Conservation (phyloP, 805 yeast genomes). For the Pichia paraexigua region DNA sequence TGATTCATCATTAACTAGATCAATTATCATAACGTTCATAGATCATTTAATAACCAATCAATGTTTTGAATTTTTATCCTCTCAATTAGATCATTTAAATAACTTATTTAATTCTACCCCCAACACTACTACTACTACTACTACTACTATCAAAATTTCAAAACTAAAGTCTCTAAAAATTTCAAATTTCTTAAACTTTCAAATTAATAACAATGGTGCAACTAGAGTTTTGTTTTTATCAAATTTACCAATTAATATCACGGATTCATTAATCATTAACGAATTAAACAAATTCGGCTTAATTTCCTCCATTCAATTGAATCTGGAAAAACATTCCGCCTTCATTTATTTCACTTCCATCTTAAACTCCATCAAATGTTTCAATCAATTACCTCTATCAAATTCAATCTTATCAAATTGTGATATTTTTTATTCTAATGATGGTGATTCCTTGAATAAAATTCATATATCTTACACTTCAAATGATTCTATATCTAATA, state of each 20-base stretch:
- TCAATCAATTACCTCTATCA: conserved; percentile 29
- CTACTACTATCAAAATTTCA: conserved; percentile 27
- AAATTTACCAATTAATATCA: conserved; percentile 13
- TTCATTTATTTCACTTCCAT: conserved; percentile 38
- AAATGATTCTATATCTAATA: not conserved
- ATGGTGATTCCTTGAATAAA: conserved; percentile 4
- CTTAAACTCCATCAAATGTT: conserved; percentile 38
- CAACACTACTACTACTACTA: conserved; percentile 18
- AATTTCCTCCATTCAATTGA: conserved; percentile 30
- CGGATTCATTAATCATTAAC: conserved; percentile 15
- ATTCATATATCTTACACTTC: not conserved
- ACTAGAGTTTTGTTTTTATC: conserved; percentile 25
- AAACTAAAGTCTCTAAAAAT: conserved; percentile 28
- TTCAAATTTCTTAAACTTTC: conserved; percentile 18
- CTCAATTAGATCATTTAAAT: conserved; percentile 14
- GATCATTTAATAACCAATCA: conserved; percentile 15
- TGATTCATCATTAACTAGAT: not conserved
- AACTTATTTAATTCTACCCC: conserved; percentile 30
- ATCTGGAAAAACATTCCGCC: conserved; percentile 18
- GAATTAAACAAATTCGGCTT: conserved; percentile 35
- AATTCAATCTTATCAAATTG: conserved; percentile 19
- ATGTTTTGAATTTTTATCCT: conserved; percentile 16
- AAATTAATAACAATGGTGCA: conserved; percentile 27
- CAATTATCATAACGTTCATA: conserved; percentile 19
- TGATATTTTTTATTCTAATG: conserved; percentile 26